phyloP scores from a whole-genome alignment of 2,329 filamentous ascomycete genomes.

The Blumeria graminis region DNA sequence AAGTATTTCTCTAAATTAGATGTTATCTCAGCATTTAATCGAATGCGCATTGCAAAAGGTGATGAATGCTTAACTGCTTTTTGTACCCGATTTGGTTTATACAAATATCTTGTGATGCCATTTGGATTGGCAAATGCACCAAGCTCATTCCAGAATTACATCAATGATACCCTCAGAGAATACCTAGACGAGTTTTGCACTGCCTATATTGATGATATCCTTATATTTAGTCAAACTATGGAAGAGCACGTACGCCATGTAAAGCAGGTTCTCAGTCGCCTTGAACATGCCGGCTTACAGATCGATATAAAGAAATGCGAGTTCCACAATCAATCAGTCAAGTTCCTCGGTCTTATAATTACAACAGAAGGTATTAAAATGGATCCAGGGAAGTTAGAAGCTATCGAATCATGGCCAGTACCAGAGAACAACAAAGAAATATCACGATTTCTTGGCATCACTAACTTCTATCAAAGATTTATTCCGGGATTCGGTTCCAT shows the following conservation, averaged over 20 bases:
- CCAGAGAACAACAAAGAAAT: neutral
- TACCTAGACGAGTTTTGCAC: too few species aligned
- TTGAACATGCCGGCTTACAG: neutral
- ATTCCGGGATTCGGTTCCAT: neutral
- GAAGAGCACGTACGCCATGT: neutral
- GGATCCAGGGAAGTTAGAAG: neutral
- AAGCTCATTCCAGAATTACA: constrained; percentile 5
- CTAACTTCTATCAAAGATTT: neutral
- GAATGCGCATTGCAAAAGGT: neutral
- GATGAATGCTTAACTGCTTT: neutral
- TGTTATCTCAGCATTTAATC: neutral
- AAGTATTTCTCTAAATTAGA: neutral
- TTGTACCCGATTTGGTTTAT: constrained; percentile 5
- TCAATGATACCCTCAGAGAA: too few species aligned
- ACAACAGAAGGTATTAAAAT: neutral
- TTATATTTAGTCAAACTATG: constrained; percentile 2
- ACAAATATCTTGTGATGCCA: constrained; percentile 12
- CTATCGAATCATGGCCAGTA: neutral
- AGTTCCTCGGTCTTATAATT: neutral
- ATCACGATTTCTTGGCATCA: neutral
- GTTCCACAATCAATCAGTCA: neutral
- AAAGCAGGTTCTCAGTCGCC: neutral
- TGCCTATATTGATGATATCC: too few species aligned
- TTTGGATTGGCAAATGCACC: constrained; percentile 11
- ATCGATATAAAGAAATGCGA: neutral